Conservation (phyloP, 768 basidiomycete genomes). For the Trametes cubensis region DNA sequence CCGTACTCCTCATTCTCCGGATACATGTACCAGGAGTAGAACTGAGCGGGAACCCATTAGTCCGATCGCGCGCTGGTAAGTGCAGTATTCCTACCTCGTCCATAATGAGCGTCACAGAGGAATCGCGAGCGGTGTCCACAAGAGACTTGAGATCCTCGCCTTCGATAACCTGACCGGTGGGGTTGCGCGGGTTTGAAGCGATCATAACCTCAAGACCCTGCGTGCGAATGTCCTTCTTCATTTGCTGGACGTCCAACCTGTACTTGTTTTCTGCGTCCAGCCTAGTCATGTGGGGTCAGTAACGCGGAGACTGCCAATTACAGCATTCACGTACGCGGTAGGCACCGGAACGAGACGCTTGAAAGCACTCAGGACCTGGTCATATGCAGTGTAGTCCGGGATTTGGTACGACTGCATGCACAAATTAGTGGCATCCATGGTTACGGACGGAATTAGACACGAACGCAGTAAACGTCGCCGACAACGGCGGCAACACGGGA, state of each 20-base stretch:
- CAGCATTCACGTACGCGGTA: slow-evolving; percentile 61
- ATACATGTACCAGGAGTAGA: slow-evolving; percentile 96
- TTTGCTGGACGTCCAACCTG: slow-evolving; percentile 75
- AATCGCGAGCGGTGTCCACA: slow-evolving; percentile 70
- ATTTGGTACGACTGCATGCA: slow-evolving; percentile 75
- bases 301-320: background rate
- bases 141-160: slow-evolving; percentile 83
- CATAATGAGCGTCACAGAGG: slow-evolving; percentile 75
- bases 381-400: slow-evolving; percentile 90
- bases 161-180: slow-evolving; percentile 88
- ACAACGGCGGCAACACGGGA: slow-evolving; percentile 91
- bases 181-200: slow-evolving; percentile 95
- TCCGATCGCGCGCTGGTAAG: no score
- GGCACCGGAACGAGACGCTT: slow-evolving; percentile 89
- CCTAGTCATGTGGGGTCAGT: slow-evolving; percentile 31
- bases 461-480: slow-evolving; percentile 75
- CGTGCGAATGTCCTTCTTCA: slow-evolving; percentile 73
- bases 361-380: slow-evolving; percentile 84
- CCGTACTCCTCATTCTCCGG: slow-evolving; percentile 79
- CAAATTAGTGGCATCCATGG: slow-evolving; percentile 6
- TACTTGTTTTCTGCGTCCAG: slow-evolving; percentile 59
- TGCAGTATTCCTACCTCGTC: slow-evolving; percentile 60
- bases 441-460: background rate
- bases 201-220: slow-evolving; percentile 86
- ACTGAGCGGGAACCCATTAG: slow-evolving; percentile 45